Evolutionary conservation across 768 basidiomycete genomes (phyloP).

Genomic region (Psilocybe cyanescens): DNA sequence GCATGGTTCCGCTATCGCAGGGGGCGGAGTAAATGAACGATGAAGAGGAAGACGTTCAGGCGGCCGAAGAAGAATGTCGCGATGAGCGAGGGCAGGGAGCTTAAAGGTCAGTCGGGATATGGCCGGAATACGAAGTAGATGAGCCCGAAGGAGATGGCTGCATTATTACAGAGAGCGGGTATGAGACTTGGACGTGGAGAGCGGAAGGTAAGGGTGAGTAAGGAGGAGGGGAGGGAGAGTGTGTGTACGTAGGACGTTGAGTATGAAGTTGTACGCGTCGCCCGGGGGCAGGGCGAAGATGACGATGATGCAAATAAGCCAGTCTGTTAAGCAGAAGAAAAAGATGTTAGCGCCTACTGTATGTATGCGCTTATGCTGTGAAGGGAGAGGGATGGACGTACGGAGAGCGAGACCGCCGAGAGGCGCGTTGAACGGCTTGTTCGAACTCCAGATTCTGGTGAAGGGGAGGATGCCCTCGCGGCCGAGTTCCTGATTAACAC

Average conservation of each 20-base stretch:
- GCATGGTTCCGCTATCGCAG: constrained; percentile 48
- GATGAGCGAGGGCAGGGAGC: constrained; percentile 20
- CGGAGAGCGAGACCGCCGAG: constrained; percentile 56
- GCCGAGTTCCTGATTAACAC: constrained; percentile 66
- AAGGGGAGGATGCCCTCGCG: constrained; percentile 65
- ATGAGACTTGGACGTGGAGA: constrained; percentile 34
- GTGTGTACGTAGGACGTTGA: constrained; percentile 49
- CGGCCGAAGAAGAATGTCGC: constrained; percentile 53
- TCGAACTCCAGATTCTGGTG: constrained; percentile 63
- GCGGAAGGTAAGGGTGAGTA: background rate
- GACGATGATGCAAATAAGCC: constrained; percentile 37
- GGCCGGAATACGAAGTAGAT: constrained; percentile 38
- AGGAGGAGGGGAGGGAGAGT: background rate
- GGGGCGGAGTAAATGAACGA: constrained; percentile 58
- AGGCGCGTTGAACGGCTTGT: constrained; percentile 65
- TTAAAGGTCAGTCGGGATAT: constrained; percentile 8
- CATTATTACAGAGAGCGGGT: constrained; percentile 53
- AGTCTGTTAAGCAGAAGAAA: constrained; percentile 26
- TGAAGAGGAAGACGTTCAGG: constrained; percentile 60
- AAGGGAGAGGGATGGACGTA: constrained; percentile 26
- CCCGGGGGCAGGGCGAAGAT: constrained; percentile 56
- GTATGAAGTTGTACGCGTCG: constrained; percentile 67
- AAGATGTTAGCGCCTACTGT: background rate
- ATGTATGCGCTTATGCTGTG: background rate
- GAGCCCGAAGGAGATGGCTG: constrained; percentile 55